These are phyloP conservation scores for Coniosporium apollinis DNA, from an alignment of 495 filamentous ascomycete genomes.

Conservation along the genomic window DNA sequence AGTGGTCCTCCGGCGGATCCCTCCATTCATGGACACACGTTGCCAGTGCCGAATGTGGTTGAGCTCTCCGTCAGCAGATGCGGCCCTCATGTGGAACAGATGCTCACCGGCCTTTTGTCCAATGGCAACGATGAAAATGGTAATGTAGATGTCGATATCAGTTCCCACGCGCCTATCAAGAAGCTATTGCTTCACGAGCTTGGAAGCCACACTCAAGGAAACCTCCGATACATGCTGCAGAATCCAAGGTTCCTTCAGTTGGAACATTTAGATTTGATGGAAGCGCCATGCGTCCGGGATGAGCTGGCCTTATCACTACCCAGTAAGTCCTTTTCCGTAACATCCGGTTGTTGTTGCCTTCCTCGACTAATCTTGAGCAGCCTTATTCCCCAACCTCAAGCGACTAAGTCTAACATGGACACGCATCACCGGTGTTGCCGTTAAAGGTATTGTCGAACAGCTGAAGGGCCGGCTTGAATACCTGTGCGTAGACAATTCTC, in stretches of 20 bases:
- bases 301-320: background rate
- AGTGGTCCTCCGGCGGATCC: background rate
- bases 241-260: background rate
- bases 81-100: too few species aligned
- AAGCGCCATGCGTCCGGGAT: conserved; percentile 1
- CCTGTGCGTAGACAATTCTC: conserved; percentile 15
- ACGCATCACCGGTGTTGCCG: conserved; percentile 16
- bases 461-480: conserved; percentile 9
- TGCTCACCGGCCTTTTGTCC: background rate
- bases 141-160: background rate
- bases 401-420: conserved; percentile 11
- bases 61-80: too few species aligned
- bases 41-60: background rate
- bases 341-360: background rate
- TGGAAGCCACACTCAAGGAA: background rate
- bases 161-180: too few species aligned
- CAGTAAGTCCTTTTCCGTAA: background rate
- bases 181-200: too few species aligned
- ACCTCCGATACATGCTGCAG: background rate
- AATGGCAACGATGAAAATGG: background rate
- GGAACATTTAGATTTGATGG: background rate
- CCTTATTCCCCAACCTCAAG: conserved; percentile 4
- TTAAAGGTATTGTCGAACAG: conserved; percentile 12
- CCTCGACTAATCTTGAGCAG: background rate
- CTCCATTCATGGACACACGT: background rate